Percentiles rank a stretch among this genome's conserved stretches.
These are phyloP conservation scores for Kwoniella sp. DNA, from an alignment of 768 basidiomycete genomes.

Conservation along the genomic window DNA sequence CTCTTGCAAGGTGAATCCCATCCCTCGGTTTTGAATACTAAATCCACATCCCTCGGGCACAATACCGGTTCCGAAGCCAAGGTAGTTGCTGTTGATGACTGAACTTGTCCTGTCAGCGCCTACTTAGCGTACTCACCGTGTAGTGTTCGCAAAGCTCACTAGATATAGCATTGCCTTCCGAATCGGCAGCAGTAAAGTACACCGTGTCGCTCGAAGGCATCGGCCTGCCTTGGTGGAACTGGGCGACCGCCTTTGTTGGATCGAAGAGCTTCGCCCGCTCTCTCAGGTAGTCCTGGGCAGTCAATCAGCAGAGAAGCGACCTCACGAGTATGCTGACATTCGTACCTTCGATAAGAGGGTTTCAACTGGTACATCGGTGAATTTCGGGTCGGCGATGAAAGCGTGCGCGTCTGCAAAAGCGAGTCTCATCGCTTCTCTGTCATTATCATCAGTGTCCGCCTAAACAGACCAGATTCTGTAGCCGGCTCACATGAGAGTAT, in stretches of 20 bases:
- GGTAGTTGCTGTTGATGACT: conserved; percentile 73
- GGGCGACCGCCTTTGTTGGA: conserved; percentile 64
- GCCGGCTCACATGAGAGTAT: conserved; percentile 60
- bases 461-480: not conserved
- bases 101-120: too few relatives aligned
- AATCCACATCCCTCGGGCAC: conserved; percentile 89
- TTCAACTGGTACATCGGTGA: conserved; percentile 70
- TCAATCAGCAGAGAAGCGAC: not conserved
- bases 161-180: conserved; percentile 51
- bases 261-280: conserved; percentile 76
- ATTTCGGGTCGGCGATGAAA: conserved; percentile 82
- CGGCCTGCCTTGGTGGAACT: conserved; percentile 75
- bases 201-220: conserved; percentile 87
- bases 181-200: conserved; percentile 73
- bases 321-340: not conserved
- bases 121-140: too few relatives aligned
- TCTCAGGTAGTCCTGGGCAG: conserved; percentile 71
- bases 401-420: conserved; percentile 66
- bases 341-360: conserved; percentile 76
- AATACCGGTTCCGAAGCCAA: conserved; percentile 82
- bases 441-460: not conserved
- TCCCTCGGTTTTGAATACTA: conserved; percentile 86
- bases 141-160: too few relatives aligned
- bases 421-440: conserved; percentile 47
- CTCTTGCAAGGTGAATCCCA: conserved; percentile 72